A percentile compares a stretch with the other conserved stretches of the same genome.
These are phyloP conservation scores for Hansenula sp. DNA, from an alignment of 1,139 yeast genomes.

Conservation along the genomic window DNA sequence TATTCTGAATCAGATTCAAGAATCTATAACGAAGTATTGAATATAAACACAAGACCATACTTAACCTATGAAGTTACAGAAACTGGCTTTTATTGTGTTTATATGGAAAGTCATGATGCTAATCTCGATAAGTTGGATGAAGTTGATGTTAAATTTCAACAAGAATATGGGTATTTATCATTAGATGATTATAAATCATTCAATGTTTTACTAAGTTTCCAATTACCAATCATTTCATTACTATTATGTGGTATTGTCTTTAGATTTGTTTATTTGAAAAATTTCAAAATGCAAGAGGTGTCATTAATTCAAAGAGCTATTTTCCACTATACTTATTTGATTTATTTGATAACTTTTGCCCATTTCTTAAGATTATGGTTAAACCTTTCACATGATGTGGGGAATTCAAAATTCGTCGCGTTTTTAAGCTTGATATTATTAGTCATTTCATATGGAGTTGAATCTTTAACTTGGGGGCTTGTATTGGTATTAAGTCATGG, in stretches of 20 bases:
- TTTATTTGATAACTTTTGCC: neutral
- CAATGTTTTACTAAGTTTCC: neutral
- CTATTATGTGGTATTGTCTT: neutral
- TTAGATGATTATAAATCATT: neutral
- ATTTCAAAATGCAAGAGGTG: neutral
- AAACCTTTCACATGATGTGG: neutral
- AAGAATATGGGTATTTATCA: slow-evolving; percentile 3
- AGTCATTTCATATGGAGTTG: neutral
- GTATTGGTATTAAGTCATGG: neutral
- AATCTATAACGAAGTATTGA: slow-evolving; percentile 1
- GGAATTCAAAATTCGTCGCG: neutral
- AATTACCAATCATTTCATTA: neutral
- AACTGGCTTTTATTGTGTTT: slow-evolving; percentile 4
- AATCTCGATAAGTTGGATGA: neutral
- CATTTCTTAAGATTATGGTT: neutral
- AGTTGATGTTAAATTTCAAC: slow-evolving; percentile 3
- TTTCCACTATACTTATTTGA: slow-evolving; percentile 1
- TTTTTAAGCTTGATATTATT: neutral
- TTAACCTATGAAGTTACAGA: neutral
- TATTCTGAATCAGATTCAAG: neutral
- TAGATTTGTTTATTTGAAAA: neutral
- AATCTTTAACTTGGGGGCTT: slow-evolving; percentile 1
- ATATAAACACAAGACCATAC: neutral
- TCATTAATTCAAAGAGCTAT: slow-evolving; percentile 1
- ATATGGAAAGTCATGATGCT: neutral